Conservation (phyloP, 1,284 basidiomycete genomes). For the Pisolithus thermaeus region DNA sequence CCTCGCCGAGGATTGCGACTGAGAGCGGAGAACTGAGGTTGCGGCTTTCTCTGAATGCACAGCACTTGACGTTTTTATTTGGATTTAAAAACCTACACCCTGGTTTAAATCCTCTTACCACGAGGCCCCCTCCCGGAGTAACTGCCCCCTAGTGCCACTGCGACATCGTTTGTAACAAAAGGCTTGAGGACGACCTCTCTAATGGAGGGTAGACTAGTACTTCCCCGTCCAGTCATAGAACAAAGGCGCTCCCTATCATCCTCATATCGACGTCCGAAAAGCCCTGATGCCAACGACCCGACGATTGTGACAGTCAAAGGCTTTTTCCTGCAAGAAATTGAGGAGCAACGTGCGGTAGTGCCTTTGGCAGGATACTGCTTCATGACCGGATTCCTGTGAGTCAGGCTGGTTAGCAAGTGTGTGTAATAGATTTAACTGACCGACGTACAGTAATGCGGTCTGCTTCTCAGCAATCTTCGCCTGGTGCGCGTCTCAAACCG, state of each 20-base stretch:
- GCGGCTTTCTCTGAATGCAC: slow-evolving; percentile 1
- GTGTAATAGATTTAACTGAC: slow-evolving; percentile 1
- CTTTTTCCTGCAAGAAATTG: slow-evolving; percentile 49
- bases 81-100: neutral
- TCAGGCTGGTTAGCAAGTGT: slow-evolving; percentile 13
- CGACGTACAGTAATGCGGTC: slow-evolving; percentile 52
- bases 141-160: neutral
- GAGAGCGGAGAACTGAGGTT: neutral
- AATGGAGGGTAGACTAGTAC: neutral
- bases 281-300: neutral
- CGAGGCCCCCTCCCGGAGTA: neutral
- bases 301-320: slow-evolving; percentile 6
- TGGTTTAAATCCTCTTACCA: neutral
- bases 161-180: neutral
- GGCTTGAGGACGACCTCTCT: neutral
- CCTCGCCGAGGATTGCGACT: neutral
- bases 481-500: slow-evolving; percentile 86
- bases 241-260: neutral
- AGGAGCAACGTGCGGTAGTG: slow-evolving; percentile 49
- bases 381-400: slow-evolving; percentile 80
- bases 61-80: neutral
- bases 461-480: slow-evolving; percentile 79
- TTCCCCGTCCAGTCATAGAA: slow-evolving; percentile 7
- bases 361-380: slow-evolving; percentile 76
- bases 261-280: neutral